Percentiles rank a stretch among this genome's conserved stretches.
Conservation (phyloP, 768 basidiomycete species). For the Sporobolomyces pararoseus region DNA sequence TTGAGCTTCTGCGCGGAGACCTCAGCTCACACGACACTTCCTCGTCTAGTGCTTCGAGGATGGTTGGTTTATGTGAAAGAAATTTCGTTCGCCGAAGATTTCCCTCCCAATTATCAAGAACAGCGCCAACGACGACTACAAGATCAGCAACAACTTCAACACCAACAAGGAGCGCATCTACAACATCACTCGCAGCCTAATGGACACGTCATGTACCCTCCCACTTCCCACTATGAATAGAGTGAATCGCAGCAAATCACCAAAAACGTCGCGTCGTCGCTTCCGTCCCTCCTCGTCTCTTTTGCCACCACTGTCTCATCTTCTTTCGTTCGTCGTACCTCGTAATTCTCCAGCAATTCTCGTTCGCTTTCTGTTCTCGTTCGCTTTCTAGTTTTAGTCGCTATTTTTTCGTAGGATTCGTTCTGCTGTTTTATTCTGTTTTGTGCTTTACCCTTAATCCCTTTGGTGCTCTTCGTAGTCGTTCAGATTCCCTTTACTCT, state of each 20-base stretch:
- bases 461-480: too few species aligned
- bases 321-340: neutral
- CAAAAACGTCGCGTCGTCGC: too few species aligned
- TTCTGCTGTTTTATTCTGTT: neutral
- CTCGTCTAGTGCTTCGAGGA: conserved; percentile 28
- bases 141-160: neutral
- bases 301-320: neutral
- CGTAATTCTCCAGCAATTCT: too few species aligned
- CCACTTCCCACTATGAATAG: too few species aligned
- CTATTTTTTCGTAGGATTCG: neutral
- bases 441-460: too few species aligned
- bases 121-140: neutral
- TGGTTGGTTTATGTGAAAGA: conserved; percentile 27
- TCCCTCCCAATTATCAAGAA: conserved; percentile 22
- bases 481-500: neutral
- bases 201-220: too few species aligned
- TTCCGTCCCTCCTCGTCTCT: neutral
- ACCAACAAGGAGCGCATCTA: neutral
- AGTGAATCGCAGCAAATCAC: too few species aligned
- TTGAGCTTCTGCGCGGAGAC: too few species aligned
- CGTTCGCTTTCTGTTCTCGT: neutral
- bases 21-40: neutral
- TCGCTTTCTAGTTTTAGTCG: neutral
- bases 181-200: neutral
- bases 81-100: conserved; percentile 12